Evolutionary conservation across 2,329 filamentous ascomycete species (phyloP).

Genomic region (Cladosporium sphaerospermum): DNA sequence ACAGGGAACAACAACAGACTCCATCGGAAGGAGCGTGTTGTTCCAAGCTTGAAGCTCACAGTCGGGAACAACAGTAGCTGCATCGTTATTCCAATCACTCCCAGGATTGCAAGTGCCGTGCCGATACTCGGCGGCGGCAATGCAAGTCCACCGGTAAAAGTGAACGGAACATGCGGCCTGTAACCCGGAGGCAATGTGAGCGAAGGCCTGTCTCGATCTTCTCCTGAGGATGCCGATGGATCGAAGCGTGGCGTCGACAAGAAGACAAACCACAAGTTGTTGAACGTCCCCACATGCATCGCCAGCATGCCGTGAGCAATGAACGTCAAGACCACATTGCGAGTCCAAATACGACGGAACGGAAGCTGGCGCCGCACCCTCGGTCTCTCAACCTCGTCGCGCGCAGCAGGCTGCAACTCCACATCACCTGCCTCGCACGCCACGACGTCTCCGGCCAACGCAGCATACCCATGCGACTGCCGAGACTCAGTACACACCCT

Average conservation of each 20-base stretch:
- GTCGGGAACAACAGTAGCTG: constrained; percentile 43
- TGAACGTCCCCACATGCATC: constrained; percentile 45
- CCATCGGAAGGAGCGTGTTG: constrained; percentile 35
- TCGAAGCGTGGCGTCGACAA: constrained; percentile 40
- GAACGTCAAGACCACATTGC: constrained; percentile 39
- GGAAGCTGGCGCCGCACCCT: constrained; percentile 33
- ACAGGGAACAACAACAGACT: constrained; percentile 41
- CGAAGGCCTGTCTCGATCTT: constrained; percentile 19
- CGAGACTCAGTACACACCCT: constrained; percentile 28
- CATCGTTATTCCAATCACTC: constrained; percentile 40
- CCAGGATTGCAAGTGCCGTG: constrained; percentile 42
- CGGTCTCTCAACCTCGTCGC: not conserved
- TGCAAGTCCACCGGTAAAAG: constrained; percentile 45
- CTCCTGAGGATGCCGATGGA: not conserved
- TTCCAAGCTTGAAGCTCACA: constrained; percentile 37
- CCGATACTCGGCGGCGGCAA: constrained; percentile 44
- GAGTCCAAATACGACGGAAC: constrained; percentile 43
- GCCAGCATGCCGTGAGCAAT: constrained; percentile 40
- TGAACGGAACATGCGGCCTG: constrained; percentile 35
- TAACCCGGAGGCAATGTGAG: constrained; percentile 35
- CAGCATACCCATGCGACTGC: constrained; percentile 26
- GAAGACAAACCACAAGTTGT: constrained; percentile 45
- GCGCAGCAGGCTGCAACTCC: constrained; percentile 15
- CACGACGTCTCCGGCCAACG: constrained; percentile 26
- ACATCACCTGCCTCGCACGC: constrained; percentile 16